Evolutionary conservation across 2,329 filamentous ascomycete genomes (phyloP).

Genomic region (Colletotrichum orbiculare): DNA sequence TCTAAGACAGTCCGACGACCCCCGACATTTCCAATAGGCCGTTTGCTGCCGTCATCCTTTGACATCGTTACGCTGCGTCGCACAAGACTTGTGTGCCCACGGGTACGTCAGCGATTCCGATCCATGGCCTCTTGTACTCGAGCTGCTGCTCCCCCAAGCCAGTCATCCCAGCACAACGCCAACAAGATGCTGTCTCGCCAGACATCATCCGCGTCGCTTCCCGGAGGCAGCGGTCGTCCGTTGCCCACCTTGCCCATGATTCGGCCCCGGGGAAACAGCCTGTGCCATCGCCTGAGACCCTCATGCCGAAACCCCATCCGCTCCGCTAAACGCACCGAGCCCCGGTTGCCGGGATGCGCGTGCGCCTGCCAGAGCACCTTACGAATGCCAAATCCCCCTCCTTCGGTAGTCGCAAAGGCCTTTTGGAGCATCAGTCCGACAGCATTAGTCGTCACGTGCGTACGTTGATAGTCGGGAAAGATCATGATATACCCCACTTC

Average conservation of each 20-base stretch:
- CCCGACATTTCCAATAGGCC: background rate
- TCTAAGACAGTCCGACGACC: slow-evolving; percentile 5
- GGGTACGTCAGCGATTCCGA: slow-evolving; percentile 1
- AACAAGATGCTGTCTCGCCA: slow-evolving; percentile 43
- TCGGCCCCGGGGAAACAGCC: slow-evolving; percentile 40
- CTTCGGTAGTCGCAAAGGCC: slow-evolving; percentile 35
- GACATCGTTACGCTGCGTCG: background rate
- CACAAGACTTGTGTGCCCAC: background rate
- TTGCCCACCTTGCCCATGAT: slow-evolving; percentile 41
- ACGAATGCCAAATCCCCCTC: slow-evolving; percentile 41
- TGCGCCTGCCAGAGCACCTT: slow-evolving; percentile 48
- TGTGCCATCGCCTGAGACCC: slow-evolving; percentile 47
- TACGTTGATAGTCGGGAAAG: slow-evolving; percentile 47
- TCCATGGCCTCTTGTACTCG: slow-evolving; percentile 38
- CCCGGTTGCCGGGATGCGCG: slow-evolving; percentile 40
- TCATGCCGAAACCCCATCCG: slow-evolving; percentile 48
- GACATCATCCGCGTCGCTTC: slow-evolving; percentile 40
- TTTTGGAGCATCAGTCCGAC: slow-evolving; percentile 47
- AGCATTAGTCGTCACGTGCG: slow-evolving; percentile 48
- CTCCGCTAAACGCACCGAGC: slow-evolving; percentile 44
- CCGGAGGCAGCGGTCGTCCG: slow-evolving; percentile 38
- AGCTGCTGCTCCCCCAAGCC: slow-evolving; percentile 38
- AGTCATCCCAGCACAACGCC: slow-evolving; percentile 46
- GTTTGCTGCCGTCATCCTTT: background rate
- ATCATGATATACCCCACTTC: slow-evolving; percentile 50